Evolutionary conservation across 257 asterid species (phyloP), one percentile per base, ranked within the genome.

Genomic region (Solanum appendiculatum): DNA sequence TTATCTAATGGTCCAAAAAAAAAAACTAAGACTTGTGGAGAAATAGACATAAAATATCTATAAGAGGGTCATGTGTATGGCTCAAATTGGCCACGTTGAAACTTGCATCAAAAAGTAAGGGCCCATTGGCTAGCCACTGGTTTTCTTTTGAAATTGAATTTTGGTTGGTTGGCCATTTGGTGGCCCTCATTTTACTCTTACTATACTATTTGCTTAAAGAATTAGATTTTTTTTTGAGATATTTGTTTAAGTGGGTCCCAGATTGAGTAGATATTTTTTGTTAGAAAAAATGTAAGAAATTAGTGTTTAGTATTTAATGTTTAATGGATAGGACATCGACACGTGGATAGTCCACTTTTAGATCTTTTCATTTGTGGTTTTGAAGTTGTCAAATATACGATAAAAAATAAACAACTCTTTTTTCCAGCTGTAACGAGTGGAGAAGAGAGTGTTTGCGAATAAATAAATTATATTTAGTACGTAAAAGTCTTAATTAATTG

Each of bases 71-170:
- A 23, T 34, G 86, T 89, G 92, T 90, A 84, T 90, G 99, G 98
- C 89, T 88, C 88, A 86, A 92, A 96, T 77, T 91, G 56, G 94
- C 94, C 97, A 92, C 92, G 93, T 92, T 80, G 58, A 54, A 21
- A 88, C 58, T 48, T 27, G 29, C 46, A 89, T 86, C 82, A 88
- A 89, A 92, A 90, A 87, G 91, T 25, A 83, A 89, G 85, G 88
- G 46, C 85, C 80, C 85, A 90, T 51, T 87, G 88, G 88, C 58
- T 83, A 66, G 78, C 78, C 44, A 33, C 7, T 72, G 15, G 1
- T 83, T 58, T 63, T 10, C 31, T 25, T 63, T 60, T 11, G 21
- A 27, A 48, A 3, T 48, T 10, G 68, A 48, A 48, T 48, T n/a
- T n/a, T 48, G 36, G 58, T 12, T 75, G 58, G 83, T 81, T 80